Evolutionary conservation across 305 asterid genomes (phyloP).

Genomic region (Caryopteris hybrid): DNA sequence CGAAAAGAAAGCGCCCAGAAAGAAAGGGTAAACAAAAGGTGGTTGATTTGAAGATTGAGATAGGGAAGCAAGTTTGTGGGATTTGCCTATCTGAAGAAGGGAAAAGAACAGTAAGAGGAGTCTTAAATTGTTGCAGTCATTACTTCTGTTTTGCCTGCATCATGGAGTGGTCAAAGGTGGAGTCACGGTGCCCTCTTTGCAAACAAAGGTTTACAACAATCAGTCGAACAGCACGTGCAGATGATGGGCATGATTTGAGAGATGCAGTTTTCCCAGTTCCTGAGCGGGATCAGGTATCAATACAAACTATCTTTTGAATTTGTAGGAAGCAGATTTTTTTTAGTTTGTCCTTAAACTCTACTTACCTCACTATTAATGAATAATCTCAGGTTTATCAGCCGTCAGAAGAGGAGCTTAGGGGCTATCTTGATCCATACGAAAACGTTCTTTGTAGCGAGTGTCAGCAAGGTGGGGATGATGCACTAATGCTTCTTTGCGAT

Average conservation of each 20-base stretch:
- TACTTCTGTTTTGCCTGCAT: conserved; percentile 95
- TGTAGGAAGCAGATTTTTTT: background rate
- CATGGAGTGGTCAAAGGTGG: conserved; percentile 97
- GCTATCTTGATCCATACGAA: conserved; percentile 84
- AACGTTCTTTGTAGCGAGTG: conserved; percentile 83
- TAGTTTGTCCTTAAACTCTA: background rate
- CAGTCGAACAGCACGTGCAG: conserved; percentile 57
- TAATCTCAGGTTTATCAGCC: conserved; percentile 85
- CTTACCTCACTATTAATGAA: background rate
- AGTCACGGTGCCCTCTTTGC: conserved; percentile 92
- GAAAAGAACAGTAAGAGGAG: conserved; percentile 74
- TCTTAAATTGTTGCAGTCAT: conserved; percentile 81
- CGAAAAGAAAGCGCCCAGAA: conserved; percentile 40
- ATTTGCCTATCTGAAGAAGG: conserved; percentile 93
- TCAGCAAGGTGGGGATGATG: conserved; percentile 89
- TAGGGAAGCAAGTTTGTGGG: conserved; percentile 84
- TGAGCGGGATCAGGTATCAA: conserved; percentile 83
- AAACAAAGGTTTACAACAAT: conserved; percentile 84
- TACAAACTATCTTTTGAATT: background rate
- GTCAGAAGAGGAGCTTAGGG: conserved; percentile 92
- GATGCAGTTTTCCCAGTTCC: conserved; percentile 68
- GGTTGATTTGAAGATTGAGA: conserved; percentile 52
- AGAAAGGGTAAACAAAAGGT: conserved; percentile 80
- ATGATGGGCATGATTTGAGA: conserved; percentile 49
- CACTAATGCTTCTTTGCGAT: conserved; percentile 91